Evolutionary conservation across 2,329 filamentous ascomycete genomes (phyloP), one percentile per base, ranked within the genome.

Genomic region (Aulographum hederae): DNA sequence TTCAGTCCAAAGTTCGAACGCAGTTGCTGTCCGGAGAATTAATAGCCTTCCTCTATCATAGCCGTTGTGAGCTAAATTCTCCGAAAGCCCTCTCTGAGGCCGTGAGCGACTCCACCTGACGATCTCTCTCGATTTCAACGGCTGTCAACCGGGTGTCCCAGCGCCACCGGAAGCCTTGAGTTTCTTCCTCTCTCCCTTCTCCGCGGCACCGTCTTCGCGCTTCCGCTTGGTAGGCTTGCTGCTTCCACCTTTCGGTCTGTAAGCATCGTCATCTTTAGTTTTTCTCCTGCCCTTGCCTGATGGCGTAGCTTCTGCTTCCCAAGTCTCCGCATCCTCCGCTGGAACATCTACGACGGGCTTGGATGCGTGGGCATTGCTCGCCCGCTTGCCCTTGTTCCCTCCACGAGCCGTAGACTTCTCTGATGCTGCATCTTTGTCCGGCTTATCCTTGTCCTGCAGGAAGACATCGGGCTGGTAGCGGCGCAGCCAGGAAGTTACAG

Each of bases 401-500:
- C 39, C 43, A 18, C 30, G 41, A 18, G 47, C 43, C 3, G 45
- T 43, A 12, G 43, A 43, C 38, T 50, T 50, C 32, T 49, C 49
- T 1, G 50, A 47, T 28, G 46, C 21, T 35, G 20, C 6, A 8
- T 20, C 38, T 34, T 32, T 38, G 41, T 13, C 38, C 39, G 25
- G 31, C 36, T 18, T 38, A 15, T 50, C 51, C 41, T 73, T 69
- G 44, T 84, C 79, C 50, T 92, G 78, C 14, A 91, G 58, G 57
- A 92, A 85, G 30, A 84, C 74, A 51, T 86, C 75, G 3, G 84
- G 79, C 36, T 81, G 75, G 52, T 93, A 67, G 47, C 81, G 74
- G 39, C 81, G 70, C 10, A 98, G 68, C 89, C 89, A 98, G 52
- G 91, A 94, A 58, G 92, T 91, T 3, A 93, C 85, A 36, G 80